phyloP scores from a whole-genome alignment of 2,329 filamentous ascomycete species.

The Microthyrium microscopicum region DNA sequence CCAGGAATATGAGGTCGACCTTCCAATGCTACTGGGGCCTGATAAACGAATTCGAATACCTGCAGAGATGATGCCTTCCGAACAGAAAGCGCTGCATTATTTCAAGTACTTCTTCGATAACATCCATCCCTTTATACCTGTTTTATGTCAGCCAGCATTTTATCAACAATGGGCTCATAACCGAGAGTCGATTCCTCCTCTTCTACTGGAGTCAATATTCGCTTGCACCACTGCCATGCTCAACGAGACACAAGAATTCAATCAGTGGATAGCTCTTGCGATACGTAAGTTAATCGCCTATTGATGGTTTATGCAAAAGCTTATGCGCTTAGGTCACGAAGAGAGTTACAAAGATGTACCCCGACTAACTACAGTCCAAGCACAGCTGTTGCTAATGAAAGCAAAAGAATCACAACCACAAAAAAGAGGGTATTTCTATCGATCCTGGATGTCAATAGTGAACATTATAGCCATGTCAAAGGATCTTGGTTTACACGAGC shows the following conservation, averaged over 20 bases:
- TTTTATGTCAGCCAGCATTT: conserved; percentile 66
- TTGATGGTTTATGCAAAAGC: conserved; percentile 2
- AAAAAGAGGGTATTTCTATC: conserved; percentile 91
- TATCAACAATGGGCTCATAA: conserved; percentile 82
- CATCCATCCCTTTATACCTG: conserved; percentile 83
- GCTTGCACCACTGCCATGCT: conserved; percentile 73
- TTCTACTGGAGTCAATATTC: conserved; percentile 81
- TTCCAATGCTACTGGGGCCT: conserved; percentile 53
- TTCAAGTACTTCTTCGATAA: conserved; percentile 84
- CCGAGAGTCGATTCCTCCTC: conserved; percentile 68
- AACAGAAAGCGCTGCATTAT: conserved; percentile 65
- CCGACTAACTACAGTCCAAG: conserved; percentile 79
- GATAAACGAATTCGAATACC: conserved; percentile 76
- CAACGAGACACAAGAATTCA: conserved; percentile 67
- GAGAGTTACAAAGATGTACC: conserved; percentile 89
- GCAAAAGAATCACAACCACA: conserved; percentile 78
- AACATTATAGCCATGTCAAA: conserved; percentile 87
- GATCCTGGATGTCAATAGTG: conserved; percentile 92
- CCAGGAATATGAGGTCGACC: conserved; percentile 52
- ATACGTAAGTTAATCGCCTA: conserved; percentile 42
- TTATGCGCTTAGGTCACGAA: conserved; percentile 50
- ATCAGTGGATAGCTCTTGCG: conserved; percentile 84
- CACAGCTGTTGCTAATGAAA: conserved; percentile 72
- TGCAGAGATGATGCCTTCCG: conserved; percentile 79
- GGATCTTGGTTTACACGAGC: conserved; percentile 77